Conservation (phyloP, 2,329 filamentous ascomycete species). For the Aspergillus neotritici region DNA sequence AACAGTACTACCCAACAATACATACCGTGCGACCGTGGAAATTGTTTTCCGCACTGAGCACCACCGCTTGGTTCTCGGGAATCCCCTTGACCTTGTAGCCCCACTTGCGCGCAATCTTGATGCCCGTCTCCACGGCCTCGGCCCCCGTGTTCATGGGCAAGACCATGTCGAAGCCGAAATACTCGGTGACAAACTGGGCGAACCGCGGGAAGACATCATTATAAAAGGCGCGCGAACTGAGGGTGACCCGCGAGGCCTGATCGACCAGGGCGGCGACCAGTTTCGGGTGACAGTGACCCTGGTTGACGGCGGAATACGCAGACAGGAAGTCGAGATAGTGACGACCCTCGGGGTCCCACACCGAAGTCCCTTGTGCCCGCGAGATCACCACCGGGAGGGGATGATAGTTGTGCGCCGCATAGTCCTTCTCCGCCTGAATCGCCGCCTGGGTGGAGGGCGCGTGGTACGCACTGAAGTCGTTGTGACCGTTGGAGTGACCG, state of each 20-base stretch:
- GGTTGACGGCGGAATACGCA: constrained; percentile 96
- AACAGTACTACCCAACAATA: constrained; percentile 8
- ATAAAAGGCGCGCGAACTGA: constrained; percentile 93
- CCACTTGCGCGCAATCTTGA: constrained; percentile 97
- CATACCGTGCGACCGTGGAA: constrained; percentile 92
- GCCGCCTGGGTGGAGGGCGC: constrained; percentile 71
- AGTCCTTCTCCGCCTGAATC: constrained; percentile 73
- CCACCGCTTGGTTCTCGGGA: constrained; percentile 71
- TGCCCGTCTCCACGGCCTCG: constrained; percentile 89
- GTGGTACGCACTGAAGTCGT: constrained; percentile 56
- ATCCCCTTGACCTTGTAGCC: constrained; percentile 95
- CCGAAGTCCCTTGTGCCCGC: constrained; percentile 73
- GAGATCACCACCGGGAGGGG: constrained; percentile 92
- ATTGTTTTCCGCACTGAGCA: constrained; percentile 83
- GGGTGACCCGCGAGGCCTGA: constrained; percentile 81
- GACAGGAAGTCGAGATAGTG: constrained; percentile 98
- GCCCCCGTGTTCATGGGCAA: constrained; percentile 97
- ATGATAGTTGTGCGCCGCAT: constrained; percentile 97
- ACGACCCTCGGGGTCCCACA: constrained; percentile 95
- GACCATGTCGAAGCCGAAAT: constrained; percentile 96
- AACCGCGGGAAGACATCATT: constrained; percentile 97
- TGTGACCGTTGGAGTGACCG: constrained; percentile 14
- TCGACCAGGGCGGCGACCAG: constrained; percentile 84
- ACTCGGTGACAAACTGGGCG: constrained; percentile 81
- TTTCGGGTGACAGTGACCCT: constrained; percentile 96